Evolutionary conservation across 495 filamentous ascomycete genomes (phyloP), one percentile per base, ranked within the genome.

Genomic region (Lasiosphaeriaceae sp.): DNA sequence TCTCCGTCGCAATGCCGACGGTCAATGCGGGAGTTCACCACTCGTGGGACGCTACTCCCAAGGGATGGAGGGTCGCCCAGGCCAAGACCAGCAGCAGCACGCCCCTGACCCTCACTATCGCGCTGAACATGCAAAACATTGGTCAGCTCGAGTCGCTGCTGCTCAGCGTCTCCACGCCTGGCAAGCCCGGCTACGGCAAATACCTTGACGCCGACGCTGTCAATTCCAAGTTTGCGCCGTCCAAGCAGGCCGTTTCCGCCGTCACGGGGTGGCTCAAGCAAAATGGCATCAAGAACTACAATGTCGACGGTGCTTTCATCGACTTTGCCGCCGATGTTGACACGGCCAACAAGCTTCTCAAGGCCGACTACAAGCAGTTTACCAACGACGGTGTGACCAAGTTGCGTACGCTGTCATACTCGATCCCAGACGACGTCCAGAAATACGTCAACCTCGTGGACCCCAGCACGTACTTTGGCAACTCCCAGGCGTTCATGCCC

Each of bases 391-490:
- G 63, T 23, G 56, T 64, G 1, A 60, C 65, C 35, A 77, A 79
- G 52, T 70, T 88, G 34, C 76, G 86, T 19, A 84, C 84, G 0
- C 71, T 83, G 0, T 61, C 71, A 41, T 88, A 88, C 61, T 85
- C 83, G 0, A 71, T 88, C 14, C 86, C 84, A 1, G 64, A 67
- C 14, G 62, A 74, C 3, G 67, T 88, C 22, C 65, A 65, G 21
- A 52, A 63, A 4, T 67, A 74, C 58, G 78, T 88, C 52, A 78
- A 84, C 49, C 68, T 87, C 47, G 78, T 88, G 53, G 73, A 79
- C 46, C 85, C 85, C 0, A 85, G 83, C 2, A 83, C 79, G 20
- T 79, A 73, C 52, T 86, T 88, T 57, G 79, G 80, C 52, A 75
- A 76, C 57, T 72, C 72, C 12, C 67, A 46, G 9, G 59, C 68